Base-by-base conservation (phyloP, 176 grass and related monocot genomes). In the Chrysopogon serrulatus region DNA sequence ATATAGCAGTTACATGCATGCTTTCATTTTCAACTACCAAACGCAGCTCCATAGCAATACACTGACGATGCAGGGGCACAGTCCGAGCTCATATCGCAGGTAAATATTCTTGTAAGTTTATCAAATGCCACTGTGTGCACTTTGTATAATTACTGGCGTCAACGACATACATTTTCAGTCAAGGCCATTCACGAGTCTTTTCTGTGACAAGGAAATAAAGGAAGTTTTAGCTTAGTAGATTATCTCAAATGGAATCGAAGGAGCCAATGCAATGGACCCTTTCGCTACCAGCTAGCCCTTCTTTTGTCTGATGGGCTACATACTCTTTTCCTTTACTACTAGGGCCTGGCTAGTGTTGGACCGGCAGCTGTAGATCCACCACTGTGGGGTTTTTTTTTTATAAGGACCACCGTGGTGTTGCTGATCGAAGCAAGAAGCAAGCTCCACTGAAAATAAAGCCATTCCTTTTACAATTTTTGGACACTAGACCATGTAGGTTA, bases 151-250 rank as follows among this genome's bases (percentile, higher is more conserved):
- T 35, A 39, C 1, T 14, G 37, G 26, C 40, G 27, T 41, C 37
- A 64, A 8, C 23, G 47, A 74, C 49, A 26, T 26, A 10, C 12
- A 3, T 13, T 74, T 73, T 45, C 48, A 47, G 10, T 68, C 31
- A 81, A 48, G 61, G 39, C 32, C 71, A 70, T 70, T 84, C 28
- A 65, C 24, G 10, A 31, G 59, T 77, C 78, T 89, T 81, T 89
- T 28, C 19, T 3, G 18, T 35, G 77, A 85, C 33, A 89, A 48
- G 39, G 82, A 85, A 81, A 85, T 80, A 89, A 89, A 81, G 82
- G 28, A 21, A 69, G 16, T 80, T 37, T 14, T 81, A 70, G 65
- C 33, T 70, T 37, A 70, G 32, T 54, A 30, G 79, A 24, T 56
- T 61, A 45, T 64, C 66, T 65, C 65, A 71, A 82, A 71, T 78